Evolutionary conservation across 1,284 basidiomycete genomes (phyloP).

Genomic region (Quambalaria eucalypti): DNA sequence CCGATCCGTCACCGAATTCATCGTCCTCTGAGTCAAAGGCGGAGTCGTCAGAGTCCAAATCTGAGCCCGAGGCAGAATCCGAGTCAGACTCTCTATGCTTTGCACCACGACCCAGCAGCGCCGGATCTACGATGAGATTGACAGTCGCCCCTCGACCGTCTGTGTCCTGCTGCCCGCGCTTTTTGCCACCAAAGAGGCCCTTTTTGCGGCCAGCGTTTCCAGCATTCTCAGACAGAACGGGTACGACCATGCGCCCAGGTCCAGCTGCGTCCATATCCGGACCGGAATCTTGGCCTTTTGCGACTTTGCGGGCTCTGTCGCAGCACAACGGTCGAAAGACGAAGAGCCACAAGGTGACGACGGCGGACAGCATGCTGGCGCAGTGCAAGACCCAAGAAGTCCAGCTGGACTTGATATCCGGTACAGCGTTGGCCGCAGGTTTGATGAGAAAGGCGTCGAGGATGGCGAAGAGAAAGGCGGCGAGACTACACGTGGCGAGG

Average conservation of each 20-base stretch:
- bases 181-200: constrained; percentile 15
- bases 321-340: constrained; percentile 19
- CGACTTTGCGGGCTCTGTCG: constrained; percentile 5
- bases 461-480: constrained; percentile 17
- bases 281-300: constrained; percentile 12
- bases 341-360: constrained; percentile 18
- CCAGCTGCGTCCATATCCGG: constrained; percentile 1
- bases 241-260: constrained; percentile 24
- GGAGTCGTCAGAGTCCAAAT: too few species aligned
- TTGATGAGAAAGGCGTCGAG: constrained; percentile 25
- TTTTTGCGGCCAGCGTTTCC: constrained; percentile 3
- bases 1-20: too few species aligned
- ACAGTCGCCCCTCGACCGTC: constrained; percentile 16
- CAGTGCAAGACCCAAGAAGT: constrained; percentile 23
- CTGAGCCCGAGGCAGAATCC: too few species aligned
- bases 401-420: constrained; percentile 10
- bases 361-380: constrained; percentile 13
- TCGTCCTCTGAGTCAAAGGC: too few species aligned
- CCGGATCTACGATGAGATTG: constrained; percentile 34
- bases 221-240: constrained; percentile 15
- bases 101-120: constrained; percentile 10
- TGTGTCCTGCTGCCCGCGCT: constrained; percentile 8
- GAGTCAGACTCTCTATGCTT: too few species aligned
- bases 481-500: constrained; percentile 15
- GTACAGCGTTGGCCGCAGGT: constrained; percentile 11